Evolutionary conservation across 1,139 yeast species (phyloP).

Genomic region (Pichia kudriavzevii): DNA sequence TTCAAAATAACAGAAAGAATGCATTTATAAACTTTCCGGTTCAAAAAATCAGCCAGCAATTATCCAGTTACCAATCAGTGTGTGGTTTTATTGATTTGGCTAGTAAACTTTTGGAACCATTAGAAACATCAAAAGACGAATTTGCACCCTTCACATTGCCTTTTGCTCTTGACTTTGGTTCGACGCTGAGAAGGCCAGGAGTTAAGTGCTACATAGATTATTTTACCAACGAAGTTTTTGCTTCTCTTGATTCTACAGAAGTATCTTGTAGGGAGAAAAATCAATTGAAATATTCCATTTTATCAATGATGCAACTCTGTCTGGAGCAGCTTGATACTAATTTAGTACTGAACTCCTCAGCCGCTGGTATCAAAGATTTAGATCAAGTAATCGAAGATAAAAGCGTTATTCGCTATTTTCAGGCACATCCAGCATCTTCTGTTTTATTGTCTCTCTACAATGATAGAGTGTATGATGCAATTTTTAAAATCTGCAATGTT

Average conservation of each 20-base stretch:
- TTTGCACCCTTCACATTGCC: constrained; percentile 39
- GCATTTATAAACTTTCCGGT: constrained; percentile 21
- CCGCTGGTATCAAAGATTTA: constrained; percentile 40
- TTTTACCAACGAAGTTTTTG: constrained; percentile 58
- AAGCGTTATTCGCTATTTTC: constrained; percentile 34
- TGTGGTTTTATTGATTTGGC: constrained; percentile 53
- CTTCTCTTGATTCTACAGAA: constrained; percentile 32
- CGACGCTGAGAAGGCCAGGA: constrained; percentile 55
- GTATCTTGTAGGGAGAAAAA: constrained; percentile 33
- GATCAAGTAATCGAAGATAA: constrained; percentile 41
- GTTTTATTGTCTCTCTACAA: constrained; percentile 55
- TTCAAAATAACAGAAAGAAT: constrained; percentile 31
- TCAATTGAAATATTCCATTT: constrained; percentile 45
- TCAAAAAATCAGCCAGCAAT: constrained; percentile 21
- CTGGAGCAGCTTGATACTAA: constrained; percentile 58
- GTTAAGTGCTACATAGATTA: constrained; percentile 78
- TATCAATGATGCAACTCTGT: constrained; percentile 46
- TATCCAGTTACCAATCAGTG: constrained; percentile 8
- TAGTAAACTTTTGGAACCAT: constrained; percentile 33
- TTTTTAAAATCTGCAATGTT: constrained; percentile 46
- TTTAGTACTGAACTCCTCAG: constrained; percentile 43
- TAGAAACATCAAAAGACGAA: constrained; percentile 24
- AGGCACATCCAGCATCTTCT: constrained; percentile 64
- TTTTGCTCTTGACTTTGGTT: constrained; percentile 62
- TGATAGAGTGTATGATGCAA: constrained; percentile 45